These are phyloP conservation scores for Alternaria solani DNA, from an alignment of 2,329 filamentous ascomycete genomes.

Conservation along the genomic window DNA sequence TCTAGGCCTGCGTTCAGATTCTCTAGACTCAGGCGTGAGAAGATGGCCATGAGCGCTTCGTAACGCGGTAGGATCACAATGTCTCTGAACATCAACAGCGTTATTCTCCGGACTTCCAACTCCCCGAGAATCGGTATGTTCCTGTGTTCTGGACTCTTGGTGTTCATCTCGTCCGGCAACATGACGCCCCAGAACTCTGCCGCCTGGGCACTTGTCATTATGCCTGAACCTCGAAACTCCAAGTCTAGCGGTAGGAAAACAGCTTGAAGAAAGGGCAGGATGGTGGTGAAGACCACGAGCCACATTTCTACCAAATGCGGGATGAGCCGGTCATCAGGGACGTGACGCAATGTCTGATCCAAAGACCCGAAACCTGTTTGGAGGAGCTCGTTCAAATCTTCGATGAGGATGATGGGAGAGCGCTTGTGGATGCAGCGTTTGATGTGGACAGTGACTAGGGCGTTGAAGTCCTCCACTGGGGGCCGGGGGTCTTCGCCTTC, in stretches of 20 bases:
- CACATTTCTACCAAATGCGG: constrained; percentile 91
- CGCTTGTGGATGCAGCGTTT: constrained; percentile 79
- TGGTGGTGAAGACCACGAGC: constrained; percentile 89
- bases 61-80: constrained; percentile 87
- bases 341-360: constrained; percentile 80
- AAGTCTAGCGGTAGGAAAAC: constrained; percentile 93
- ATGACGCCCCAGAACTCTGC: constrained; percentile 89
- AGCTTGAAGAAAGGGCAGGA: constrained; percentile 92
- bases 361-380: constrained; percentile 84
- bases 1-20: constrained; percentile 63
- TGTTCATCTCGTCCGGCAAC: constrained; percentile 58
- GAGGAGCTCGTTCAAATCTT: constrained; percentile 78
- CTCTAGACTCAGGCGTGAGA: constrained; percentile 87
- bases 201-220: constrained; percentile 80
- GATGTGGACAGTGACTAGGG: constrained; percentile 79
- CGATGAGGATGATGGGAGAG: constrained; percentile 73
- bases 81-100: constrained; percentile 88
- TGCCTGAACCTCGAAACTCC: constrained; percentile 86
- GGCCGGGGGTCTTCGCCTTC: constrained; percentile 80
- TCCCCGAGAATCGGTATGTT: constrained; percentile 59
- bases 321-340: constrained; percentile 87
- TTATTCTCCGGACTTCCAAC: constrained; percentile 87
- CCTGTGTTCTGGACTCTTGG: constrained; percentile 53
- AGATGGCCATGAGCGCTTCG: constrained; percentile 86
- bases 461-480: constrained; percentile 86